Percentiles rank a stretch among this genome's conserved stretches.
Evolutionary conservation across 257 asterid species (phyloP).

Genomic region (Phtheirospermum japonicum): DNA sequence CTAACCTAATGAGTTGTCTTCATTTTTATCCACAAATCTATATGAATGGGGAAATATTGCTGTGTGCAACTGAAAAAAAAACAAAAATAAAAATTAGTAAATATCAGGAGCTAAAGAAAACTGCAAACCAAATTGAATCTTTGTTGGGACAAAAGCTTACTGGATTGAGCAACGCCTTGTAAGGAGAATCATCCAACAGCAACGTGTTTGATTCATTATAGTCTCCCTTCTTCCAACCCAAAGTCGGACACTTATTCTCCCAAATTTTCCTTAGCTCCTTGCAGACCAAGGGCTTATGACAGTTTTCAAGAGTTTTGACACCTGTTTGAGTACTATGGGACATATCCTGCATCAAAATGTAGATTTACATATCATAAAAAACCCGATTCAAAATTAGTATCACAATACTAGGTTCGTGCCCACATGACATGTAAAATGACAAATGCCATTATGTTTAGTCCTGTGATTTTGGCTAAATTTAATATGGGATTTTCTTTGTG

Average conservation of each 20-base stretch:
- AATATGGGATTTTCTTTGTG: background rate
- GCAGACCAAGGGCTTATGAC: conserved; percentile 67
- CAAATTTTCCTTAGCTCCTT: conserved; percentile 79
- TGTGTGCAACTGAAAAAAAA: conserved; percentile 64
- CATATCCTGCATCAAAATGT: conserved; percentile 55
- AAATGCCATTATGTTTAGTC: background rate
- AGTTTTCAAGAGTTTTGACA: conserved; percentile 60
- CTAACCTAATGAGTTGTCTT: conserved; percentile 69
- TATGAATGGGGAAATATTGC: conserved; percentile 72
- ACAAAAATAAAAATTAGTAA: conserved; percentile 10
- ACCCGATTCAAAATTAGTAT: conserved; percentile 2
- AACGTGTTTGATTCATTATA: conserved; percentile 77
- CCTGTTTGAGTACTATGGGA: conserved; percentile 49
- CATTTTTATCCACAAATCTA: conserved; percentile 24
- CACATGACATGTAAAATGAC: background rate
- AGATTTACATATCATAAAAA: conserved; percentile 5
- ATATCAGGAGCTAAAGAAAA: conserved; percentile 1
- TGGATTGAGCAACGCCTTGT: conserved; percentile 90
- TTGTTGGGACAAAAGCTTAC: conserved; percentile 43
- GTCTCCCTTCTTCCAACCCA: conserved; percentile 71
- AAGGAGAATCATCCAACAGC: conserved; percentile 90
- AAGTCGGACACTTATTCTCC: conserved; percentile 44
- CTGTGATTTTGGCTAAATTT: conserved; percentile 11
- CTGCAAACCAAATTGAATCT: conserved; percentile 8
- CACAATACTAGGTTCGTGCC: background rate